A percentile compares a stretch with the other conserved stretches of the same genome.
These are phyloP conservation scores for Candida arabinofermentans DNA, from an alignment of 805 yeast genomes.

Conservation along the genomic window DNA sequence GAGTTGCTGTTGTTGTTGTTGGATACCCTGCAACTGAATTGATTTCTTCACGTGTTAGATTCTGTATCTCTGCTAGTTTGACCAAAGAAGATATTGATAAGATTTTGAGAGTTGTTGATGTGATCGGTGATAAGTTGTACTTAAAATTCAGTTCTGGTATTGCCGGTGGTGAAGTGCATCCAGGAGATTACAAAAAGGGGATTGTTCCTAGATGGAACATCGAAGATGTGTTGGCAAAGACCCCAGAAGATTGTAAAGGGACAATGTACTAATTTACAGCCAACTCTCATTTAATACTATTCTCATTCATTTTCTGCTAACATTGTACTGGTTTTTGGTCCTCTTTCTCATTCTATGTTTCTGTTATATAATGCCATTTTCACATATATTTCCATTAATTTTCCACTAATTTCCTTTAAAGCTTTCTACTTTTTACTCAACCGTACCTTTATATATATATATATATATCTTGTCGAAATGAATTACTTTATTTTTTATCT, in stretches of 20 bases:
- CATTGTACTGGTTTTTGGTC: too few relatives aligned
- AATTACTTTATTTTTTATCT: too few relatives aligned
- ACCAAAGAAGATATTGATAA: slow-evolving; percentile 92
- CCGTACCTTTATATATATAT: too few relatives aligned
- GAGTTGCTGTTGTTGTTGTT: slow-evolving; percentile 91
- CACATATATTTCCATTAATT: too few relatives aligned
- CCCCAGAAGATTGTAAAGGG: slow-evolving; percentile 57
- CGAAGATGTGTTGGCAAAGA: slow-evolving; percentile 69
- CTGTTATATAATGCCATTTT: too few relatives aligned
- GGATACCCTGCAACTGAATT: slow-evolving; percentile 98
- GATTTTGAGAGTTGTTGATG: slow-evolving; percentile 63
- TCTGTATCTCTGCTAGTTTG: slow-evolving; percentile 87
- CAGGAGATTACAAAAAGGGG: slow-evolving; percentile 53
- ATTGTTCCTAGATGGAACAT: slow-evolving; percentile 69
- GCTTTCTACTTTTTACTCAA: too few relatives aligned
- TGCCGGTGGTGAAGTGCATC: slow-evolving; percentile 55
- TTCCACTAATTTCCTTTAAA: too few relatives aligned
- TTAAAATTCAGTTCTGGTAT: slow-evolving; percentile 76
- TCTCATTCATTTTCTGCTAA: not conserved
- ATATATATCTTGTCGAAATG: too few relatives aligned
- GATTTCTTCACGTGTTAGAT: slow-evolving; percentile 82
- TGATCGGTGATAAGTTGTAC: slow-evolving; percentile 71
- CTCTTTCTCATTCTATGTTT: too few relatives aligned
- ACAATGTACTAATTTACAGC: slow-evolving; percentile 16
- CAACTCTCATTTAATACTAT: not conserved